Conservation (phyloP, 73 alveolate species). For the Stentor roeselii region DNA sequence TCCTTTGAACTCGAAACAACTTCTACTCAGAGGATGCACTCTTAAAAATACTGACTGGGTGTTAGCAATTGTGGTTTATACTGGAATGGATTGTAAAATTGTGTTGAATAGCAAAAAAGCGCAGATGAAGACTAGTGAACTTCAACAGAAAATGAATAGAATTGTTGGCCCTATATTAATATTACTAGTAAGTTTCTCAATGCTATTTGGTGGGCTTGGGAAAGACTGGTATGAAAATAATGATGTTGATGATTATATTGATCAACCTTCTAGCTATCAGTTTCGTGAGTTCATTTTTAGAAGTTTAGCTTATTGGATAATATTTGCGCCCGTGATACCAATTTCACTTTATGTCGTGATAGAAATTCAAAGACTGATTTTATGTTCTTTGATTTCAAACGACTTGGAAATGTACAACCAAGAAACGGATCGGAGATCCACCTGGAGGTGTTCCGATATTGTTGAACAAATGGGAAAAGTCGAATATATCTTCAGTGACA, state of each 20-base stretch:
- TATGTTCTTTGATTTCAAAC: conserved; percentile 62
- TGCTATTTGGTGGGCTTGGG: conserved; percentile 27
- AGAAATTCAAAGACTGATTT: conserved; percentile 81
- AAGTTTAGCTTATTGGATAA: not conserved
- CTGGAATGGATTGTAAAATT: conserved; percentile 94
- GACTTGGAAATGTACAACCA: conserved; percentile 67
- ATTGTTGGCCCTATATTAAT: conserved; percentile 41
- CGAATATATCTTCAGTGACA: conserved; percentile 85
- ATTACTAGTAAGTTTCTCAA: conserved; percentile 33
- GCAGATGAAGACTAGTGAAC: conserved; percentile 78
- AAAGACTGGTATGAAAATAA: conserved; percentile 1
- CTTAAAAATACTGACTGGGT: conserved; percentile 86
- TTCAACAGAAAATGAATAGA: conserved; percentile 42
- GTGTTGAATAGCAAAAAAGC: conserved; percentile 93
- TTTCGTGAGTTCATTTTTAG: not conserved
- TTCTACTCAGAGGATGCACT: conserved; percentile 90
- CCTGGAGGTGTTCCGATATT: conserved; percentile 81
- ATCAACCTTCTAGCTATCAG: not conserved
- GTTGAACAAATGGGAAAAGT: conserved; percentile 94
- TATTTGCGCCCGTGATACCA: conserved; percentile 90
- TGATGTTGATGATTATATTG: not conserved
- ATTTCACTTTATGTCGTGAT: conserved; percentile 88
- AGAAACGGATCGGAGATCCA: conserved; percentile 73
- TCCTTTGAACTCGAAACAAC: conserved; percentile 61
- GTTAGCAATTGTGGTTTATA: conserved; percentile 89